Conservation (phyloP, 352 stramenopile species). For the Phytophthora lateralis region DNA sequence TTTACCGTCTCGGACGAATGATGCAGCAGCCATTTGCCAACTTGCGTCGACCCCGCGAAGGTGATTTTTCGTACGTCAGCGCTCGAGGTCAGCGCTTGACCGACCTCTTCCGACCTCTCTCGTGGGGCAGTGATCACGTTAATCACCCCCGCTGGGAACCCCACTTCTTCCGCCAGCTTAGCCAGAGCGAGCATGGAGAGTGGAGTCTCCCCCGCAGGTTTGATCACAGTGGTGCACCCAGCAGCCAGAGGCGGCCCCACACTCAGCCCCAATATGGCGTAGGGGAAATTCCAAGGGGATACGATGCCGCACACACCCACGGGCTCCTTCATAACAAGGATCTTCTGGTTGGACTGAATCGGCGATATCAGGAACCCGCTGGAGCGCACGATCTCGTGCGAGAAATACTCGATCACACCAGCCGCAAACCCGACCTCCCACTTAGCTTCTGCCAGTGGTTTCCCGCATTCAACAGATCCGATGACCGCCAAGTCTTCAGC, state of each 20-base stretch:
- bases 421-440: conserved; percentile 94
- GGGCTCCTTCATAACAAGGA: conserved; percentile 87
- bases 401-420: conserved; percentile 96
- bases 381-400: conserved; percentile 91
- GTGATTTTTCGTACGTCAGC: conserved; percentile 84
- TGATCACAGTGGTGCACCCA: conserved; percentile 95
- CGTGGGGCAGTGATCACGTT: conserved; percentile 83
- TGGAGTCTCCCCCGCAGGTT: conserved; percentile 96
- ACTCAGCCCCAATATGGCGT: conserved; percentile 97
- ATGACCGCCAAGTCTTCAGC: conserved; percentile 85
- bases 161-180: conserved; percentile 85
- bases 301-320: conserved; percentile 95
- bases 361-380: conserved; percentile 82
- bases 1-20: conserved; percentile 78
- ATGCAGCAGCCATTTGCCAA: conserved; percentile 77
- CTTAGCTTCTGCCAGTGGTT: conserved; percentile 92
- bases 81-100: conserved; percentile 64
- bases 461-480: conserved; percentile 96
- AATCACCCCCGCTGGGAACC: conserved; percentile 83
- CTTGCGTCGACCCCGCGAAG: conserved; percentile 84
- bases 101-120: conserved; percentile 68
- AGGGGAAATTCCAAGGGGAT: conserved; percentile 98
- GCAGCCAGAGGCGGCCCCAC: conserved; percentile 90
- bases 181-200: conserved; percentile 93
- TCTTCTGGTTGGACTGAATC: conserved; percentile 44